phyloP scores from a whole-genome alignment of 345 rosid genomes.

The Eucalyptus cloeziana region DNA sequence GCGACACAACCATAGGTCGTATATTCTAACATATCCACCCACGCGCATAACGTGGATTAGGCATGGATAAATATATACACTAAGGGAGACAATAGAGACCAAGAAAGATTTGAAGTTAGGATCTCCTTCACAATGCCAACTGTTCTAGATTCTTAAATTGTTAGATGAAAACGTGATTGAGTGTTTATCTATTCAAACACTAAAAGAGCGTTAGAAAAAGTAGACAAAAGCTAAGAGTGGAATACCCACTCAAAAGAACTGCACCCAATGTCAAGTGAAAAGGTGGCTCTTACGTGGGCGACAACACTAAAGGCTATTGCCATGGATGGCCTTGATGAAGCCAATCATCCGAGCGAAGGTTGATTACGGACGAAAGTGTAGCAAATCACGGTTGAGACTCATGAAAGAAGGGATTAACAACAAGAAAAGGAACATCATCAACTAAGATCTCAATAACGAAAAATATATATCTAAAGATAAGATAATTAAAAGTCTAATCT shows the following conservation, averaged over 20 bases:
- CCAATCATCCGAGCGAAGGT: neutral
- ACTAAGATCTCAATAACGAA: neutral
- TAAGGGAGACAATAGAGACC: no score
- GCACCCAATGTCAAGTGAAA: neutral
- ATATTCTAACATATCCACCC: no score
- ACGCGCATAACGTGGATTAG: no score
- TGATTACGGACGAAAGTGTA: neutral
- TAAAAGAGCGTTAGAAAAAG: neutral
- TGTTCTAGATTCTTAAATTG: no score
- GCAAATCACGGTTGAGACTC: neutral
- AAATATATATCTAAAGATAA: neutral
- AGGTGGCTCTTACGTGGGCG: neutral
- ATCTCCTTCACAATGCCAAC: fast-evolving
- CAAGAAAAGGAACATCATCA: neutral
- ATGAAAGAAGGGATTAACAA: neutral
- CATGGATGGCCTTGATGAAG: neutral
- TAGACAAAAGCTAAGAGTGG: neutral
- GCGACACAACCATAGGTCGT: neutral
- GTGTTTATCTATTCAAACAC: no score
- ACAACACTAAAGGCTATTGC: neutral
- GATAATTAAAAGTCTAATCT: neutral
- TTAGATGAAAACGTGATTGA: no score
- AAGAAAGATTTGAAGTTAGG: no score
- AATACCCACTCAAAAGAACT: neutral
- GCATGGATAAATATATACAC: no score